Percentiles rank a stretch among this genome's conserved stretches.
Evolutionary conservation across 768 basidiomycete species (phyloP).

Genomic region (Galerina marginata): DNA sequence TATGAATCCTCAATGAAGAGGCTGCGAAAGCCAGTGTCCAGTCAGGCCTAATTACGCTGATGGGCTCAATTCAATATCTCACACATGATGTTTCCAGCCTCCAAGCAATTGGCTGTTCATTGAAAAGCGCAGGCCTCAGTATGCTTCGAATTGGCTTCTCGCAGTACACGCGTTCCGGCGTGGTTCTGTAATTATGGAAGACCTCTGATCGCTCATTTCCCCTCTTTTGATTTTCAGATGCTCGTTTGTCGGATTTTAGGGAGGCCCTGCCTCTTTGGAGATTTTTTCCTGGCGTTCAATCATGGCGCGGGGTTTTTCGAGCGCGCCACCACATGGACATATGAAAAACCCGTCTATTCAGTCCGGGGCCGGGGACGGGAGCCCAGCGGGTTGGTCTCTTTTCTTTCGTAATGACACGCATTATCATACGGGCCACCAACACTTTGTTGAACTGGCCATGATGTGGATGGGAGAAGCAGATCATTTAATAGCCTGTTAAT

Average conservation of each 20-base stretch:
- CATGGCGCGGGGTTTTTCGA: not conserved
- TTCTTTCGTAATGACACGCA: not conserved
- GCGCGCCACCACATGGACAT: not conserved
- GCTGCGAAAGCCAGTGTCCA: too few relatives aligned
- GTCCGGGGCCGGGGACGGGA: not conserved
- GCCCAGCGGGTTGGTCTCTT: not conserved
- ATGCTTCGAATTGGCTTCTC: not conserved
- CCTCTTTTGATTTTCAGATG: too few relatives aligned
- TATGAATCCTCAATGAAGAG: conserved; percentile 5
- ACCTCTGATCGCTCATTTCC: too few relatives aligned
- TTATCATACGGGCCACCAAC: not conserved
- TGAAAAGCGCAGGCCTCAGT: conserved; percentile 15
- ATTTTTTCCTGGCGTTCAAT: too few relatives aligned
- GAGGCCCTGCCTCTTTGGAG: too few relatives aligned
- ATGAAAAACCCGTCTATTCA: not conserved
- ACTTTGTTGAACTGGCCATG: not conserved
- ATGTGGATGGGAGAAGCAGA: not conserved
- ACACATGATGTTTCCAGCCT: too few relatives aligned
- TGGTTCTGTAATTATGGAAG: too few relatives aligned
- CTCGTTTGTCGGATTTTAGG: too few relatives aligned
- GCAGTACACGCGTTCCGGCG: not conserved
- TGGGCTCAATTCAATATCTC: too few relatives aligned
- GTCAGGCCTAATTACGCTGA: too few relatives aligned
- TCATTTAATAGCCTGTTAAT: not conserved
- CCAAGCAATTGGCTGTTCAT: not conserved